Conservation (phyloP, 2,329 filamentous ascomycete species). For the Coniella vitis region DNA sequence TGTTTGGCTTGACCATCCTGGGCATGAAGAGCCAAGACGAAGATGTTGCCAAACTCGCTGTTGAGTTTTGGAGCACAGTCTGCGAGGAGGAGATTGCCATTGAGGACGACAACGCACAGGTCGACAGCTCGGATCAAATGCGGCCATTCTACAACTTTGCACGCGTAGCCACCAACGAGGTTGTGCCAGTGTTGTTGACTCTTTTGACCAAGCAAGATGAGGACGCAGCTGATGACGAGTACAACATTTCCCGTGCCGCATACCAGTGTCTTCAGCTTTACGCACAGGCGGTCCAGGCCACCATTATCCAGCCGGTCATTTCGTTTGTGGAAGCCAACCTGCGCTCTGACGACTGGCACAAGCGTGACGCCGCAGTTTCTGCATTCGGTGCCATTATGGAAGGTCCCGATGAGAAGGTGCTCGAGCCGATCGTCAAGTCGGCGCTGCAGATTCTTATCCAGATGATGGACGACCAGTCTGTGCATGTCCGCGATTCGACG, state of each 20-base stretch:
- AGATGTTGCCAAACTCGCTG: constrained; percentile 93
- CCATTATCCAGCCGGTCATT: constrained; percentile 80
- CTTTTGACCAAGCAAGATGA: constrained; percentile 96
- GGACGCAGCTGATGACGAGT: constrained; percentile 93
- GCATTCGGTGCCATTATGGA: constrained; percentile 99
- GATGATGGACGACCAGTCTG: constrained; percentile 82
- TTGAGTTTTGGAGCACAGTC: constrained; percentile 99
- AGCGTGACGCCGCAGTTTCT: constrained; percentile 89
- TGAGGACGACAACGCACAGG: constrained; percentile 87
- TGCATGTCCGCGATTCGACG: constrained; percentile 92
- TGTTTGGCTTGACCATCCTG: constrained; percentile 94
- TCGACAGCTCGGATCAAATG: constrained; percentile 74
- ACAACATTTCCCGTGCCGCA: constrained; percentile 89
- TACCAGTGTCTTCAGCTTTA: constrained; percentile 97
- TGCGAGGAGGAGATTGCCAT: constrained; percentile 98
- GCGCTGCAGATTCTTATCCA: constrained; percentile 84
- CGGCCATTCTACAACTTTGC: constrained; percentile 95
- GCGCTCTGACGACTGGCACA: constrained; percentile 87
- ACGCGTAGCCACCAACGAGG: constrained; percentile 84
- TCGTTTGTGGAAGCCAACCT: constrained; percentile 89
- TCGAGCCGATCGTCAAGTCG: constrained; percentile 93
- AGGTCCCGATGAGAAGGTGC: constrained; percentile 83
- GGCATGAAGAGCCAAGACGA: constrained; percentile 98
- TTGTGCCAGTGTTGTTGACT: constrained; percentile 82
- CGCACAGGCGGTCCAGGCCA: constrained; percentile 79